Evolutionary conservation across 768 basidiomycete species (phyloP).

Genomic region (Boletus rubescentipes): DNA sequence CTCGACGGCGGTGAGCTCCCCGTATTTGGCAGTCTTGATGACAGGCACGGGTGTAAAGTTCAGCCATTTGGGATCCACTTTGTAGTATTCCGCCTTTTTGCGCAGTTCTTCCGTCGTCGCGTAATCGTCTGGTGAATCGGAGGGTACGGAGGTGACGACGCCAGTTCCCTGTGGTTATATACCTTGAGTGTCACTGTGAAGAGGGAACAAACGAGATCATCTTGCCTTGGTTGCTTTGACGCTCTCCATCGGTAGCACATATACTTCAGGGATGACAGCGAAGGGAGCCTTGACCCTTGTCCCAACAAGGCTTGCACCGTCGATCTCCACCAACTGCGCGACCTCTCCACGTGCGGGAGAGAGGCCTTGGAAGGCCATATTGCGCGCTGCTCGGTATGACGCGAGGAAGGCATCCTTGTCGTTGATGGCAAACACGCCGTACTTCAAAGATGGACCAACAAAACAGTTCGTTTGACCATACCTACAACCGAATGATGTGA

Average conservation of each 20-base stretch:
- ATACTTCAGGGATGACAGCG: slow-evolving; percentile 79
- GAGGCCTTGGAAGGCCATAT: slow-evolving; percentile 95
- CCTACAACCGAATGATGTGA: slow-evolving; percentile 41
- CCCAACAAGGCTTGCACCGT: slow-evolving; percentile 79
- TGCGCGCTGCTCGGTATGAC: slow-evolving; percentile 89
- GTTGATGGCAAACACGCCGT: slow-evolving; percentile 88
- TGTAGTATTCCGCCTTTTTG: slow-evolving; percentile 96
- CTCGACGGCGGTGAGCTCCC: slow-evolving; percentile 82
- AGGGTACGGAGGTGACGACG: slow-evolving; percentile 96
- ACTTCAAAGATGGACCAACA: slow-evolving; percentile 86
- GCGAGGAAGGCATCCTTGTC: slow-evolving; percentile 87
- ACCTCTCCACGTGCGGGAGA: slow-evolving; percentile 71
- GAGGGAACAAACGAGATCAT: neutral
- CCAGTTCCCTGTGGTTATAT: slow-evolving; percentile 75
- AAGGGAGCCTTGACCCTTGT: slow-evolving; percentile 90
- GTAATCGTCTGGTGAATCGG: slow-evolving; percentile 98
- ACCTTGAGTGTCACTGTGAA: slow-evolving; percentile 1
- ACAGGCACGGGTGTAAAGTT: slow-evolving; percentile 85
- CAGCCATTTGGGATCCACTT: slow-evolving; percentile 88
- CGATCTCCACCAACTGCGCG: slow-evolving; percentile 71
- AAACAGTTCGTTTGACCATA: slow-evolving; percentile 99
- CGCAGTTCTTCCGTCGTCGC: slow-evolving; percentile 85
- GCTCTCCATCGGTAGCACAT: slow-evolving; percentile 98
- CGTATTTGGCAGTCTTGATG: slow-evolving; percentile 87
- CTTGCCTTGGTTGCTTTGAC: slow-evolving; percentile 89